Evolutionary conservation across 169 alveolate species (phyloP).

Genomic region (Cryptosporidium tyzzeri): DNA sequence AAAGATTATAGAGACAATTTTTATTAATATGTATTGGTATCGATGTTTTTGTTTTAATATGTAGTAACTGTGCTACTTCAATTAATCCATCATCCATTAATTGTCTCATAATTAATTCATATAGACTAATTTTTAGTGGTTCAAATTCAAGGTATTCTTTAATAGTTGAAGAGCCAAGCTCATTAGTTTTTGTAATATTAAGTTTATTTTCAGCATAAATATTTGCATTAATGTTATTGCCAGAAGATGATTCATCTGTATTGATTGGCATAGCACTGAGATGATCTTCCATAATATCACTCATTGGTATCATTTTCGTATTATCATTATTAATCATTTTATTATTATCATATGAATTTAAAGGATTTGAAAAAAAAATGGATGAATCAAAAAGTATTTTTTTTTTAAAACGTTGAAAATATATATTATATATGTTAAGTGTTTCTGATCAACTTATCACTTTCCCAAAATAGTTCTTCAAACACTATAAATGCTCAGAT

Average conservation of each 20-base stretch:
- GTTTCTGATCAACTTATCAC: no score
- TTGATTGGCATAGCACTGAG: background rate
- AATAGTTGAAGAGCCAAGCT: slow-evolving; percentile 40
- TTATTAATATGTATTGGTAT: slow-evolving; percentile 43
- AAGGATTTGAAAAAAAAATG: background rate
- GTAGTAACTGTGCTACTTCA: slow-evolving; percentile 66
- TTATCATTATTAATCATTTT: background rate
- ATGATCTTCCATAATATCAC: background rate
- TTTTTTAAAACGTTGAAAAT: background rate
- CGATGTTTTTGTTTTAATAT: slow-evolving; percentile 44
- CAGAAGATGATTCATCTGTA: background rate
- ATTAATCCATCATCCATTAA: slow-evolving; percentile 65
- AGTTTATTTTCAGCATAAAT: slow-evolving; percentile 2
- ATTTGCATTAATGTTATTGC: background rate
- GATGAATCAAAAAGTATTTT: no score
- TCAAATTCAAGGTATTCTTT: slow-evolving; percentile 54
- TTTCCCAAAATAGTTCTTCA: no score
- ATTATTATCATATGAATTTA: background rate
- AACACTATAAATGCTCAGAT: background rate
- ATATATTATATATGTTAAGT: background rate
- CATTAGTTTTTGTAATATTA: slow-evolving; percentile 14
- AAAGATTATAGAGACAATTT: slow-evolving; percentile 43
- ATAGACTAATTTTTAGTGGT: slow-evolving; percentile 63
- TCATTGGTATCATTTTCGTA: background rate
- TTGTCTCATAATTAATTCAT: slow-evolving; percentile 64